phyloP scores from a whole-genome alignment of 192 early-diverging fungal species.

The Pilaira anomala region DNA sequence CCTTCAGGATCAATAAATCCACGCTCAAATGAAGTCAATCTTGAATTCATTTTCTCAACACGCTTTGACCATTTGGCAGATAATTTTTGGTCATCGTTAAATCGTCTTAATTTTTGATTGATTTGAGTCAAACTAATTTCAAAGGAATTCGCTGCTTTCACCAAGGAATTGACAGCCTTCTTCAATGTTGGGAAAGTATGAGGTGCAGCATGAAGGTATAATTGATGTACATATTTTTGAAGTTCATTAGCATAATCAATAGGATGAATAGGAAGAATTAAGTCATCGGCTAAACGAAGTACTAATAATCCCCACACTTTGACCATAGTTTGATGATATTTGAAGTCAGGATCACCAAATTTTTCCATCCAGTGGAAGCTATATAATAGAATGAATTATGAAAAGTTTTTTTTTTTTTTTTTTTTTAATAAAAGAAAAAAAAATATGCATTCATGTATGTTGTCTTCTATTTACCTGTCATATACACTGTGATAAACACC shows the following conservation, averaged over 20 bases:
- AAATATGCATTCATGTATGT: not conserved
- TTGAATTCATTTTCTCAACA: conserved; percentile 45
- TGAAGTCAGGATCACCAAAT: conserved; percentile 53
- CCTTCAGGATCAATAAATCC: conserved; percentile 57
- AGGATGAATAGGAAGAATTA: conserved; percentile 42
- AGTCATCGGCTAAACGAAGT: conserved; percentile 45
- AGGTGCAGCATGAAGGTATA: conserved; percentile 23
- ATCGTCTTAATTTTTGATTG: conserved; percentile 8
- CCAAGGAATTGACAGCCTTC: conserved; percentile 5
- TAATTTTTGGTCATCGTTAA: not conserved
- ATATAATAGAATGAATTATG: conserved; percentile 2
- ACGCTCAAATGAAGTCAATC: conserved; percentile 48
- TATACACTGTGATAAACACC: conserved; percentile 68
- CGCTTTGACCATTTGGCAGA: conserved; percentile 21
- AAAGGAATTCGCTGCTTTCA: conserved; percentile 10
- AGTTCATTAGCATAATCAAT: conserved; percentile 49
- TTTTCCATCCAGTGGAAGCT: conserved; percentile 55
- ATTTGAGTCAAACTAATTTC: conserved; percentile 12
- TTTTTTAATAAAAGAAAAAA: no score
- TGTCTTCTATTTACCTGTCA: conserved; percentile 32
- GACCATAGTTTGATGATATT: conserved; percentile 49
- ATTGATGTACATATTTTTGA: conserved; percentile 35
- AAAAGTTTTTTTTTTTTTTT: conserved; percentile 14
- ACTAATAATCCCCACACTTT: conserved; percentile 47
- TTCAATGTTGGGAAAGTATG: conserved; percentile 17